These are phyloP conservation scores for Takashimella tepidaria DNA, from an alignment of 1,284 basidiomycete species.

Conservation along the genomic window DNA sequence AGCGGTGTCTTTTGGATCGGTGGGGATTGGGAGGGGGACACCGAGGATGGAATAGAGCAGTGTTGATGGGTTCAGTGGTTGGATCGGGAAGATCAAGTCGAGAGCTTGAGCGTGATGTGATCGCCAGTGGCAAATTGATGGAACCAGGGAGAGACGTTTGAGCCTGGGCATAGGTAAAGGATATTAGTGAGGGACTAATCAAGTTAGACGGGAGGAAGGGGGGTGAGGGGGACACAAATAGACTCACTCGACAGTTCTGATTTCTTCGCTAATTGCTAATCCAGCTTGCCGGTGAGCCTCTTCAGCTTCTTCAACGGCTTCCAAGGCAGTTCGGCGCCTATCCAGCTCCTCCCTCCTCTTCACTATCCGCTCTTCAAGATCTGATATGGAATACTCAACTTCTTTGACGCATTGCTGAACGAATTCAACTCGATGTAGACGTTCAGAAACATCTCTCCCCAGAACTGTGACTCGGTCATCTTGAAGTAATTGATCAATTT, in stretches of 20 bases:
- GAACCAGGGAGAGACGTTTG: slow-evolving; percentile 50
- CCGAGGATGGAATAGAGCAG: slow-evolving; percentile 77
- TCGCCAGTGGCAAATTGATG: slow-evolving; percentile 56
- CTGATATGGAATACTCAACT: slow-evolving; percentile 22
- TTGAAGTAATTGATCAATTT: slow-evolving; percentile 52
- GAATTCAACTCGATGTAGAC: not conserved
- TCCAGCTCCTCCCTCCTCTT: slow-evolving; percentile 23
- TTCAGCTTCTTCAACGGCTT: slow-evolving; percentile 21
- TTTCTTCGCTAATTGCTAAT: slow-evolving; percentile 17
- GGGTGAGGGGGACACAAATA: no score
- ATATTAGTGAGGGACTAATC: slow-evolving; percentile 1
- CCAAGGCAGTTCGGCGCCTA: slow-evolving; percentile 1
- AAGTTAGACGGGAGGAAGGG: not conserved
- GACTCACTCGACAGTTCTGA: slow-evolving; percentile 28
- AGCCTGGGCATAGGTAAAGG: slow-evolving; percentile 9
- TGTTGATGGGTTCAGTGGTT: slow-evolving; percentile 70
- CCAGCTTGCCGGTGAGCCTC: slow-evolving; percentile 19
- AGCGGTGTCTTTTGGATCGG: slow-evolving; percentile 67
- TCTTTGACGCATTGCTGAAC: slow-evolving; percentile 9
- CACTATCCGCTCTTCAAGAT: slow-evolving; percentile 25
- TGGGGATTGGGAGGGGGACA: slow-evolving; percentile 78
- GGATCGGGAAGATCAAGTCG: slow-evolving; percentile 79
- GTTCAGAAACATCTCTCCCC: not conserved
- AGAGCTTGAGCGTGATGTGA: slow-evolving; percentile 69
- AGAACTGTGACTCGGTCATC: not conserved